Evolutionary conservation across 2,329 filamentous ascomycete species (phyloP), one percentile per base, ranked within the genome.

Genomic region (Chrysosporium keratinophilum): DNA sequence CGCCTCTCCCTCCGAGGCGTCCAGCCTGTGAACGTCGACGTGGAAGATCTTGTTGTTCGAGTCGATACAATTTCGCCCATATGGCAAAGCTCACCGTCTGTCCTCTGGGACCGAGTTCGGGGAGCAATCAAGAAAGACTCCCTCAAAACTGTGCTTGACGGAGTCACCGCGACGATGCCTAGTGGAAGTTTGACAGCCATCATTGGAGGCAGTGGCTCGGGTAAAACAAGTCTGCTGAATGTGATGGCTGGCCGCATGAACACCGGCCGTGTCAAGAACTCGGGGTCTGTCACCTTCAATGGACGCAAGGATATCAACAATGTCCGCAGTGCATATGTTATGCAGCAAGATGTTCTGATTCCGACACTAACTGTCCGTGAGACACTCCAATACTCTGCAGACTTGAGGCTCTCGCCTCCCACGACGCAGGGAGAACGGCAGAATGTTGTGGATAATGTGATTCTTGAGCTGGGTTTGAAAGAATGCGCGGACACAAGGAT

Each of bases 401-500:
- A 87, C 61, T 69, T 90, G 52, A 78, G 85, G 23, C 71, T 90
- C 0, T 83, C 85, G 0, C 74, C 83, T 0, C 77, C 80, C 0
- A 81, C 80, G 0, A 80, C 77, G 0, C 67, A 74, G 10, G 72
- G 76, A 23, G 81, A 88, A 58, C 77, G 83, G 23, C 71, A 70
- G 31, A 74, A 70, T 10, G 77, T 88, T 12, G 85, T 90, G 1
- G 84, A 90, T 57, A 83, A 87, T 59, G 85, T 89, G 19, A 88
- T 90, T 43, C 70, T 85, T 7, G 85, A 90, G 62, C 69, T 90
- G 1, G 84, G 85, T 0, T 66, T 90, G 40, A 88, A 88, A 64
- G 85, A 89, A 59, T 88, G 86, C 55, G 85, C 85, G 20, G 73
- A 88, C 58, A 90, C 86, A 0, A 74, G 82, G 7, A 85, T 90